Base-by-base conservation (phyloP, 768 basidiomycete species). In the Grammothele lineata region DNA sequence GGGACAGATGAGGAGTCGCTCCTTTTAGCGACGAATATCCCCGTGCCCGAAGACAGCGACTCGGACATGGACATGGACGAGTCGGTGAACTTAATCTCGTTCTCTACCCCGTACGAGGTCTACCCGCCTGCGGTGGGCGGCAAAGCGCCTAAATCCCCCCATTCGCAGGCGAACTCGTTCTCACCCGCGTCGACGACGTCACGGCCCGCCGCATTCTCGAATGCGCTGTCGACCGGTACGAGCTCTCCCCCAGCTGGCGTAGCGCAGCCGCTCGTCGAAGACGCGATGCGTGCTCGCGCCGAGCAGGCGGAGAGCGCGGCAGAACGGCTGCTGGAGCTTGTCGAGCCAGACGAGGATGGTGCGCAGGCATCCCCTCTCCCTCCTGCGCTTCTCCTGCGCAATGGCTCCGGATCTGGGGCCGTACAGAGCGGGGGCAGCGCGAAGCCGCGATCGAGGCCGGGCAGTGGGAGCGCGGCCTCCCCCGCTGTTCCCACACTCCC, bases 301-400 rank as follows among this genome's bases (percentile, higher is more conserved):
- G 88, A 89, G 56, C 94, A 96, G 62, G 94, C 94, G 0, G 90
- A 93, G 62, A 92, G 90, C 60, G 89, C 92, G 7, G 94, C 94
- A 0, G 85, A 91, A 62, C 78, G 90, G 40, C 67, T 97, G 22
- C 63, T 95, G 32, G 94, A 96, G 63, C 74, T 95, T 14, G 85
- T 89, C 11, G 88, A 92, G 51, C 79, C 85, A 12, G 88, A 90
- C 38, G 85, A 81, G 11, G 81, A 81, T n/a, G 34, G 39, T 22
- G 70, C 64, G 44, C 73, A 68, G 36, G 71, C 77, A 49, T 77
- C 79, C 18, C 67, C 73, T 9, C 71, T 85, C 11, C 82, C 83
- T 1, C 61, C 70, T 11, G 78, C 81, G 0, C 61, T 87, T 32
- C 59, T 80, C 34, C 66, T 77, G 44, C 49, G 33, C 71, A 71